Conservation (phyloP, 345 rosid genomes). For the Salix caprea region DNA sequence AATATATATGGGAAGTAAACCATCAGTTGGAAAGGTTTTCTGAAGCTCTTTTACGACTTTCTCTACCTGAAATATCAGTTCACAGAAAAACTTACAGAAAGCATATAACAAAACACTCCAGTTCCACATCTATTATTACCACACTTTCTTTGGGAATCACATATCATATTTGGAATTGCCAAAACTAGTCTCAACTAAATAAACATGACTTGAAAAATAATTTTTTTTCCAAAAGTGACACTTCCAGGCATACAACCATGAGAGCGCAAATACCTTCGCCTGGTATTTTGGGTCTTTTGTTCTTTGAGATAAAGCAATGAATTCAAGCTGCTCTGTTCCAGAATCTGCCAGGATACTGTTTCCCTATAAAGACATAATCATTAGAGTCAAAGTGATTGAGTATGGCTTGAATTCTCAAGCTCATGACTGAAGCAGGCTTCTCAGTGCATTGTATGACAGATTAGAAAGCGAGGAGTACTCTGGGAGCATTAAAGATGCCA, state of each 20-base stretch:
- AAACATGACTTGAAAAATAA: background rate
- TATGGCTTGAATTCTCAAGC: no score
- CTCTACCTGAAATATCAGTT: constrained; percentile 57
- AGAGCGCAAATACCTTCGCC: constrained; percentile 51
- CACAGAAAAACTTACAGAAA: background rate
- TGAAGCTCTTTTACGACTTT: constrained; percentile 60
- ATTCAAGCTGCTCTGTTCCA: constrained; percentile 95
- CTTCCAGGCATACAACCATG: background rate
- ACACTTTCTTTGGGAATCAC: background rate
- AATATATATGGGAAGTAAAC: constrained; percentile 88
- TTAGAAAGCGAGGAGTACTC: no score
- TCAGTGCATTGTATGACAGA: no score
- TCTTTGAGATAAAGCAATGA: constrained; percentile 95
- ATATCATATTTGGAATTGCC: background rate
- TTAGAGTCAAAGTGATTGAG: no score
- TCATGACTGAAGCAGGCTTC: no score
- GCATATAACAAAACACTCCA: background rate
- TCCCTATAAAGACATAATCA: constrained; percentile 41
- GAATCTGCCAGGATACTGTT: constrained; percentile 95
- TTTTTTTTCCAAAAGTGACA: background rate
- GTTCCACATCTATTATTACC: background rate
- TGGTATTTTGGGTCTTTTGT: constrained; percentile 94
- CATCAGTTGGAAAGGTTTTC: constrained; percentile 83
- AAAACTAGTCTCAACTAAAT: no score
- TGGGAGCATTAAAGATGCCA: constrained; percentile 33